Base-by-base conservation (phyloP, 2,329 filamentous ascomycete genomes). In the Fusarium poae region DNA sequence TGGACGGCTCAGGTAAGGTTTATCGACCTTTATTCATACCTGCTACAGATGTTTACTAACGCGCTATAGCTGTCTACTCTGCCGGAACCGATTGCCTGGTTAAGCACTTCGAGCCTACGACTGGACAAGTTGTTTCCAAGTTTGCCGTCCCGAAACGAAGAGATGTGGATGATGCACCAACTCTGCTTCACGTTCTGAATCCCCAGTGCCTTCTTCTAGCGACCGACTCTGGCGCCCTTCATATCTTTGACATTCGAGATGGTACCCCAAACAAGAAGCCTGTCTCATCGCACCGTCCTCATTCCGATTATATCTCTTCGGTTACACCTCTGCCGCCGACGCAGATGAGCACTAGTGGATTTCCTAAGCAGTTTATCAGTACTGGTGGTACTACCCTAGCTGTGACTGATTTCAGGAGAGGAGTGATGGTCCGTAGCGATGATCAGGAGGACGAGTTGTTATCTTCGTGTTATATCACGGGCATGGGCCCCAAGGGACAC, bases 391-490 rank as follows among this genome's bases (percentile, higher is more conserved):
- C 93, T 3, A 98, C 95, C 1, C 82, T 99, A 21, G 93, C 94
- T 2, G 90, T 97, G 37, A 97, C 94, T 0, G 96, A 99, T 77
- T 83, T 97, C 44, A 89, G 95, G 25, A 86, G 92, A 48, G 95
- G 95, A 16, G 92, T 97, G 8, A 82, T 98, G 43, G 91, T 94
- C 5, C 91, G 91, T 62, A 97, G 93, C 71, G 96, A 97, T 76
- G 94, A 98, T 74, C 96, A 98, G 77, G 96, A 97, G 74, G 94
- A 97, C 70, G 93, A 98, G 79, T 82, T 98, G 61, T 85, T 97
- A n/a, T 92, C 91, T 74, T 91, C 92, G 2, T 84, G 89, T 46
- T 92, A 93, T 75, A 89, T 98, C 20, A 87, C 90, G 0, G 94
- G 94, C 0, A 80, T 97, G 64, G 89, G 92, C 0, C 89, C 90